phyloP scores from a whole-genome alignment of 306 rosid genomes.

The Rosa chinensis region DNA sequence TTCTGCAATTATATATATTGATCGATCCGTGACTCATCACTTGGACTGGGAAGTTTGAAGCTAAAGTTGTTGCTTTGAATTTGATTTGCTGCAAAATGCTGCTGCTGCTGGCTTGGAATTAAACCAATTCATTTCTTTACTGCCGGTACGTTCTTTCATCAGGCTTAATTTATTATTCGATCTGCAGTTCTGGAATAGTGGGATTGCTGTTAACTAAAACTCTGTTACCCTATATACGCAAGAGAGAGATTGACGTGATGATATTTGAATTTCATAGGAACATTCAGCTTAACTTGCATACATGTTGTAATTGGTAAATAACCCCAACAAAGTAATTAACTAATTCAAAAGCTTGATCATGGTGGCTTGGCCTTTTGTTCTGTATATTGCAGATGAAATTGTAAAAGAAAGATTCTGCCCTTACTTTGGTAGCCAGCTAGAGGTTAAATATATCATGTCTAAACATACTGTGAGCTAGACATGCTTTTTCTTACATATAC shows the following conservation, averaged over 20 bases:
- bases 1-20: slow-evolving; percentile 8
- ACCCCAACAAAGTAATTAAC: neutral
- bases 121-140: slow-evolving; percentile 21
- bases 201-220: neutral
- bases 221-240: neutral
- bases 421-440: slow-evolving; percentile 8
- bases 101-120: slow-evolving; percentile 28
- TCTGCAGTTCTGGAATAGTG: neutral
- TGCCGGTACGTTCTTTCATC: slow-evolving; percentile 33
- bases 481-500: neutral
- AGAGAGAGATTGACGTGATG: neutral
- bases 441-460: slow-evolving; percentile 10
- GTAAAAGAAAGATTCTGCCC: neutral
- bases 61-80: slow-evolving; percentile 25
- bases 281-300: neutral
- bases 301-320: neutral
- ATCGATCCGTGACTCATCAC: neutral
- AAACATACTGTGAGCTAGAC: neutral
- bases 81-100: slow-evolving; percentile 7
- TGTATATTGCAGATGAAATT: neutral
- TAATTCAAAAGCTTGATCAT: neutral
- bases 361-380: neutral
- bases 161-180: neutral
- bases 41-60: slow-evolving; percentile 1
- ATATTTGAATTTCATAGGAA: neutral